Evolutionary conservation across 305 asterid species (phyloP), one percentile per base, ranked within the genome.

Genomic region (Euphrasia arctica): DNA sequence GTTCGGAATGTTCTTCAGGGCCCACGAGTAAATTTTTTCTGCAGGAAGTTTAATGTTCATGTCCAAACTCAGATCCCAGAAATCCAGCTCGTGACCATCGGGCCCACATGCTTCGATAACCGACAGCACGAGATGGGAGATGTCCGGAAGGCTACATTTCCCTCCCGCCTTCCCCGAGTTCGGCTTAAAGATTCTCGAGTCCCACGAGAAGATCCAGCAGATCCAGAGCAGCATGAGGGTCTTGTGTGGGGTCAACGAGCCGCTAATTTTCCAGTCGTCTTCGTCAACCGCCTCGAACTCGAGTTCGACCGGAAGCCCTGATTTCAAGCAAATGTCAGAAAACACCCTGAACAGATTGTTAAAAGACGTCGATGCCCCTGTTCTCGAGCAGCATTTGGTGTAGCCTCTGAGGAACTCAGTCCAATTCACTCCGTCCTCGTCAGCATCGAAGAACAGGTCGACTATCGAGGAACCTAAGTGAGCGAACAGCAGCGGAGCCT

Each of bases 401-500:
- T 83, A 88, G 11, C 97, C 96, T 70, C 70, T 83, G 80, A 90
- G 68, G 85, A 90, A 93, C 78, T 90, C 95, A 51, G 86, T 45
- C 94, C 93, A 81, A 76, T 50, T 81, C 36, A 88, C 77, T 63
- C 90, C 96, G 65, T 83, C 77, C 65, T 92, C 80, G 65, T 75
- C 95, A 34, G 79, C 66, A 62, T 74, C 74, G 72, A 88, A 90
- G 63, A 80, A 87, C 48, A 79, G 72, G 74, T 93, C 97, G 58
- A 90, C 84, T 43, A 90, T 79, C 6, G 87, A 64, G 61, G 90
- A 82, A 63, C 92, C 86, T 66, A 88, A 73, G 68, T 83, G 83
- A 71, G 62, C 74, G 72, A 88, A 67, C 59, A 90, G 54, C 61
- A 72, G 52, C 2, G 80, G 75, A 27, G 83, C 77, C 60, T 79